Percentiles rank a stretch among this genome's conserved stretches.
Evolutionary conservation across 306 rosid genomes (phyloP).

Genomic region (Ceratonia siliqua): DNA sequence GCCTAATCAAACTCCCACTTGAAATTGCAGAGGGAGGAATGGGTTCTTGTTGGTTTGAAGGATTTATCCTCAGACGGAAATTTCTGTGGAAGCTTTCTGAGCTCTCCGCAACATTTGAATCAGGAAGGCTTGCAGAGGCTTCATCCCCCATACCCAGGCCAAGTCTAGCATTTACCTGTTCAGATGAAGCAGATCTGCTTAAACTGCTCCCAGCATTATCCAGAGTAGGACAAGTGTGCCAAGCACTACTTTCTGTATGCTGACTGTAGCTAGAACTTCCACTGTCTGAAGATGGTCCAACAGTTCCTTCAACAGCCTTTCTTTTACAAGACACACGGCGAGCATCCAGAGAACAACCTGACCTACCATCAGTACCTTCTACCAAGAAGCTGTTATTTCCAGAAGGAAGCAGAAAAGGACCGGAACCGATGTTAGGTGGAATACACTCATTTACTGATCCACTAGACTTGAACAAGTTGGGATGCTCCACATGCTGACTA

Average conservation of each 20-base stretch:
- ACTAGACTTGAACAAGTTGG: slow-evolving; percentile 52
- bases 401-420: slow-evolving; percentile 55
- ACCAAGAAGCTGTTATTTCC: slow-evolving; percentile 48
- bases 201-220: slow-evolving; percentile 49
- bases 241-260: slow-evolving; percentile 50
- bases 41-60: slow-evolving; percentile 53
- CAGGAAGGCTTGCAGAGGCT: slow-evolving; percentile 46
- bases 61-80: slow-evolving; percentile 61
- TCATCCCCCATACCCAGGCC: slow-evolving; percentile 52
- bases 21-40: slow-evolving; percentile 41
- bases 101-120: slow-evolving; percentile 49
- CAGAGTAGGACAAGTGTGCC: slow-evolving; percentile 49
- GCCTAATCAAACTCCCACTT: slow-evolving; percentile 51
- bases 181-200: slow-evolving; percentile 45
- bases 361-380: slow-evolving; percentile 60
- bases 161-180: slow-evolving; percentile 55
- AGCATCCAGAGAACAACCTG: slow-evolving; percentile 59
- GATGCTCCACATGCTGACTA: slow-evolving; percentile 47
- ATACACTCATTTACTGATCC: slow-evolving; percentile 49
- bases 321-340: slow-evolving; percentile 69
- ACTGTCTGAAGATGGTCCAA: slow-evolving; percentile 57
- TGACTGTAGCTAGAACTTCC: slow-evolving; percentile 71
- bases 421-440: slow-evolving; percentile 45
- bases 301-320: slow-evolving; percentile 68
- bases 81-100: slow-evolving; percentile 64